phyloP scores from a whole-genome alignment of 2,329 filamentous ascomycete species.

The Penicillium sclerotigenum region DNA sequence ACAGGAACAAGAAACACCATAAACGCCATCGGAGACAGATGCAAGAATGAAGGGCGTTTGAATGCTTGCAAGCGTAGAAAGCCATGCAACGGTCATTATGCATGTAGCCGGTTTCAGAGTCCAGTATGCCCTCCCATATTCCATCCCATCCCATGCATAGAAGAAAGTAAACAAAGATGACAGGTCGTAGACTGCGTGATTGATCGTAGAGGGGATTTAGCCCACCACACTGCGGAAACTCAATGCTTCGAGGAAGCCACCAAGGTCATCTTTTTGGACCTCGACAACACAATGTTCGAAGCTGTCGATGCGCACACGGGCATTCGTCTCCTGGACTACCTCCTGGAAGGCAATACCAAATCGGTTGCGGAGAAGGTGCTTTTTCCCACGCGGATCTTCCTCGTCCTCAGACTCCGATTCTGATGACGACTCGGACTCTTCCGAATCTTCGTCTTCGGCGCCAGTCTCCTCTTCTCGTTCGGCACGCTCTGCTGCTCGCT shows the following conservation, averaged over 20 bases:
- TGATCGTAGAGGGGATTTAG: constrained; percentile 24
- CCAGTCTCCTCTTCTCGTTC: constrained; percentile 50
- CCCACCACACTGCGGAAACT: constrained; percentile 85
- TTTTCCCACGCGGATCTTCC: constrained; percentile 53
- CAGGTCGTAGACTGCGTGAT: constrained; percentile 27
- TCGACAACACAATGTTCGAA: constrained; percentile 98
- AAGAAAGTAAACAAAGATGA: constrained; percentile 18
- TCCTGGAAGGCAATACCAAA: constrained; percentile 96
- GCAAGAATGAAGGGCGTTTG: constrained; percentile 13
- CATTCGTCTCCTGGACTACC: constrained; percentile 86
- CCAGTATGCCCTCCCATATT: constrained; percentile 16
- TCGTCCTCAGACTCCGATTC: constrained; percentile 57
- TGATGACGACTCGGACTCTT: constrained; percentile 56
- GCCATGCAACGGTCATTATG: constrained; percentile 19
- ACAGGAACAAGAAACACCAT: constrained; percentile 9
- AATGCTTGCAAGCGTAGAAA: constrained; percentile 17
- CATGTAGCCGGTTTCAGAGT: constrained; percentile 11
- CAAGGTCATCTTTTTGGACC: constrained; percentile 92
- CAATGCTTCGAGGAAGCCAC: constrained; percentile 83
- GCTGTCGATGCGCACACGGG: constrained; percentile 85
- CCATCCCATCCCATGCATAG: constrained; percentile 14
- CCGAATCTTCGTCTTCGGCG: constrained; percentile 62
- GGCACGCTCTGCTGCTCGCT: constrained; percentile 51
- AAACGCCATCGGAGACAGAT: constrained; percentile 23
- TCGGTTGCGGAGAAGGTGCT: constrained; percentile 74